Conservation (phyloP, 2,329 filamentous ascomycete genomes). For the Chaetomiaceae sp. region DNA sequence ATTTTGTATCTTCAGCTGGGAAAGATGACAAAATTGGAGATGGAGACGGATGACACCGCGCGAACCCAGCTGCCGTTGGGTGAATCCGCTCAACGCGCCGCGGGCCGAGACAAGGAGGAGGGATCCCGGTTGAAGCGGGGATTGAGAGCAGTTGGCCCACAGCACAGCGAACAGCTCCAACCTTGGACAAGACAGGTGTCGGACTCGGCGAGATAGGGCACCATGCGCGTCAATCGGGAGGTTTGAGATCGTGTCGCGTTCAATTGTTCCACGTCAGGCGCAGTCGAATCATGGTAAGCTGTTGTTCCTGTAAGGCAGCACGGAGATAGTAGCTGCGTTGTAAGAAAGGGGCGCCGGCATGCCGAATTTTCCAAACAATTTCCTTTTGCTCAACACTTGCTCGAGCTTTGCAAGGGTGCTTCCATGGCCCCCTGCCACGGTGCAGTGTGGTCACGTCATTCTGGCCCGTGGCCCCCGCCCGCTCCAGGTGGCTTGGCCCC, state of each 20-base stretch:
- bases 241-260: neutral
- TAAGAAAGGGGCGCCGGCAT: constrained; percentile 3
- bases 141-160: neutral
- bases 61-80: neutral
- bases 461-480: neutral
- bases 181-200: constrained; percentile 7
- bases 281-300: neutral
- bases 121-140: neutral
- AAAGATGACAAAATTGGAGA: no score
- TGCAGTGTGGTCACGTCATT: constrained; percentile 14
- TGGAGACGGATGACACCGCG: neutral
- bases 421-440: neutral
- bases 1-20: no score
- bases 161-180: constrained; percentile 5
- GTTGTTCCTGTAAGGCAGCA: neutral
- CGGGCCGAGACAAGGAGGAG: neutral
- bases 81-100: neutral
- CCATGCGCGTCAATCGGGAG: neutral
- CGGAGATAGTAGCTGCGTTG: no score
- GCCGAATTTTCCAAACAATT: constrained; percentile 10
- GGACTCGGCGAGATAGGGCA: neutral
- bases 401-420: neutral
- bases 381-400: neutral
- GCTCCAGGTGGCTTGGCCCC: neutral
- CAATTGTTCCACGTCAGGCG: neutral